Evolutionary conservation across 179 eudicot species (phyloP).

Genomic region (Gypsophila paniculata): DNA sequence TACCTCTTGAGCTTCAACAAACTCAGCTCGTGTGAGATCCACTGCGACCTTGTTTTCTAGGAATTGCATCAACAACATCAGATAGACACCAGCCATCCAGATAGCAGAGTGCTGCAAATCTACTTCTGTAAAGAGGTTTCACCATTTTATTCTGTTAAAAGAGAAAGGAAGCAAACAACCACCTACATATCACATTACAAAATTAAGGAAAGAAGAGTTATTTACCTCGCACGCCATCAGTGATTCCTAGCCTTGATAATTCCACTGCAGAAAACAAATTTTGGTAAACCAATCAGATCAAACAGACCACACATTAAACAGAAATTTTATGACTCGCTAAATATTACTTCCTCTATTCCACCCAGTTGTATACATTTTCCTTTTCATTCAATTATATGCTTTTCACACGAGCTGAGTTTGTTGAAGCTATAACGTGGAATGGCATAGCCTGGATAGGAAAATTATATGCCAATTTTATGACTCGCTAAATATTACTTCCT

Average conservation of each 20-base stretch:
- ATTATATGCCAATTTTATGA: too few relatives aligned
- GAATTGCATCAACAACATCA: constrained; percentile 91
- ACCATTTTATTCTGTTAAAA: constrained; percentile 6
- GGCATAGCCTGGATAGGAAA: too few relatives aligned
- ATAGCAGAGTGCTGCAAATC: constrained; percentile 89
- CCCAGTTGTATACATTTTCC: too few relatives aligned
- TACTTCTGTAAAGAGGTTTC: constrained; percentile 51
- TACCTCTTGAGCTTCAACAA: constrained; percentile 98
- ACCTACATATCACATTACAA: neutral
- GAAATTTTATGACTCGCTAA: too few relatives aligned
- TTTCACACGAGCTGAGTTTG: too few relatives aligned
- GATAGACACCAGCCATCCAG: constrained; percentile 91
- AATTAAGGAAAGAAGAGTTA: neutral
- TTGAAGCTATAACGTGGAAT: too few relatives aligned
- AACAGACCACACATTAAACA: too few relatives aligned
- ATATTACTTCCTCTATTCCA: too few relatives aligned
- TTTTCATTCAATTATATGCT: too few relatives aligned
- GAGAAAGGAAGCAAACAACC: neutral
- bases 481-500: too few relatives aligned
- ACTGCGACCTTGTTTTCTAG: constrained; percentile 93
- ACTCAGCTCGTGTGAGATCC: constrained; percentile 88
- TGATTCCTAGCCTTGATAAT: constrained; percentile 74
- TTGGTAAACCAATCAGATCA: too few relatives aligned
- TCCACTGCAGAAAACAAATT: constrained; percentile 55
- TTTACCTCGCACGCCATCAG: constrained; percentile 67